Conservation (phyloP, 345 rosid species). For the Alliaria petiolata region DNA sequence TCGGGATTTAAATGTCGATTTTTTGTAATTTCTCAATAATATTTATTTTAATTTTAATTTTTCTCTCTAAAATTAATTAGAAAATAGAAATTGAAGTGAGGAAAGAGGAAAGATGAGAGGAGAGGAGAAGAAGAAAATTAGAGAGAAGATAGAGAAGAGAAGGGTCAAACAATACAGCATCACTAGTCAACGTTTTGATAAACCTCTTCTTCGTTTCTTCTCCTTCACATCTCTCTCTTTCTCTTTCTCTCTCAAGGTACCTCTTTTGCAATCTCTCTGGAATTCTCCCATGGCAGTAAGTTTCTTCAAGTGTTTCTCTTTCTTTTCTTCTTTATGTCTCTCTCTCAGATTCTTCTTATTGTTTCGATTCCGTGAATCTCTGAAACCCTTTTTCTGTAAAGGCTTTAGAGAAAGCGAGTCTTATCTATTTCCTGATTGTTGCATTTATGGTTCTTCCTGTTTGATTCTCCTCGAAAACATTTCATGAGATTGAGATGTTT, state of each 20-base stretch:
- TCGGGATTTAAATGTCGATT: no score
- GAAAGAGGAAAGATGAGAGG: not conserved
- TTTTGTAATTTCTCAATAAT: no score
- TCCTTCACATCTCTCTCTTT: conserved; percentile 14
- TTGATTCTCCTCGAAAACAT: not conserved
- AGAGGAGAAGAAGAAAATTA: conserved; percentile 6
- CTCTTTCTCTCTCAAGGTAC: conserved; percentile 5
- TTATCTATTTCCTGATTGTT: not conserved
- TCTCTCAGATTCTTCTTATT: not conserved
- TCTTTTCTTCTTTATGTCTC: no score
- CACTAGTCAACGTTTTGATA: conserved; percentile 63
- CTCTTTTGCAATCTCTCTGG: conserved; percentile 8
- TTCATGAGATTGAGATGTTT: not conserved
- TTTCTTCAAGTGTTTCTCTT: not conserved
- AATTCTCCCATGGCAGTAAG: conserved; percentile 60
- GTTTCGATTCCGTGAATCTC: conserved; percentile 1
- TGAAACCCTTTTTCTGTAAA: not conserved
- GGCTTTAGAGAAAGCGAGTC: not conserved
- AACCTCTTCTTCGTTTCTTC: conserved; percentile 25
- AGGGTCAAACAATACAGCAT: conserved; percentile 45
- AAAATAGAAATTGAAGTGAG: not conserved
- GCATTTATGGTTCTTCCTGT: not conserved
- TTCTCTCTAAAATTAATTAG: not conserved
- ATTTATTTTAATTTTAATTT: not conserved
- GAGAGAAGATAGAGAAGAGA: conserved; percentile 18